Evolutionary conservation across 2,329 filamentous ascomycete genomes (phyloP).

Genomic region (Paecilomyces sp.): DNA sequence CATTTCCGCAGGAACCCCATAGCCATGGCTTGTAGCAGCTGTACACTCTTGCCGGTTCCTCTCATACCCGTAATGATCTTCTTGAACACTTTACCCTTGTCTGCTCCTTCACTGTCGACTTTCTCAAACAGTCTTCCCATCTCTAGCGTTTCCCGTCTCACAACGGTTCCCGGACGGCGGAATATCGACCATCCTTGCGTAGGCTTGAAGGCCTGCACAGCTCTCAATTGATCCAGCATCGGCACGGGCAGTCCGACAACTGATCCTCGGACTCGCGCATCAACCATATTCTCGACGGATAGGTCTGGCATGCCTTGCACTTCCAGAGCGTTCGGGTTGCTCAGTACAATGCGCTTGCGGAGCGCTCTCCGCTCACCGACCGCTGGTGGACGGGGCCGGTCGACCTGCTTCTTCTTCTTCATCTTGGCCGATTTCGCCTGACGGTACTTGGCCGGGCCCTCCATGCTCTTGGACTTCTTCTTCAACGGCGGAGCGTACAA

Average conservation of each 20-base stretch:
- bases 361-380: slow-evolving; percentile 79
- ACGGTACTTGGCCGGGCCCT: slow-evolving; percentile 25
- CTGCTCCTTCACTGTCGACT: slow-evolving; percentile 37
- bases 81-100: slow-evolving; percentile 36
- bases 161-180: slow-evolving; percentile 67
- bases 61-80: slow-evolving; percentile 66
- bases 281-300: slow-evolving; percentile 47
- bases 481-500: slow-evolving; percentile 36
- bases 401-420: slow-evolving; percentile 36
- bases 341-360: slow-evolving; percentile 82
- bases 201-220: slow-evolving; percentile 84
- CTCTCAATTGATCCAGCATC: slow-evolving; percentile 71
- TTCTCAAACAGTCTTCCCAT: slow-evolving; percentile 58
- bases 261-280: slow-evolving; percentile 52
- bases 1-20: slow-evolving; percentile 77
- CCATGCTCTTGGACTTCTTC: slow-evolving; percentile 38
- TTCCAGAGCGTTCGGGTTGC: slow-evolving; percentile 85
- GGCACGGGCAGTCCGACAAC: slow-evolving; percentile 63
- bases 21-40: slow-evolving; percentile 75
- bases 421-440: slow-evolving; percentile 35
- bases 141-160: slow-evolving; percentile 70
- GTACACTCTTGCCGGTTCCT: slow-evolving; percentile 77
- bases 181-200: slow-evolving; percentile 87
- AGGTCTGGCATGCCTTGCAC: slow-evolving; percentile 63
- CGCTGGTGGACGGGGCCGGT: slow-evolving; percentile 51